These are phyloP conservation scores for Arthrocladium fulminans DNA, from an alignment of 2,329 filamentous ascomycete genomes.

Conservation along the genomic window DNA sequence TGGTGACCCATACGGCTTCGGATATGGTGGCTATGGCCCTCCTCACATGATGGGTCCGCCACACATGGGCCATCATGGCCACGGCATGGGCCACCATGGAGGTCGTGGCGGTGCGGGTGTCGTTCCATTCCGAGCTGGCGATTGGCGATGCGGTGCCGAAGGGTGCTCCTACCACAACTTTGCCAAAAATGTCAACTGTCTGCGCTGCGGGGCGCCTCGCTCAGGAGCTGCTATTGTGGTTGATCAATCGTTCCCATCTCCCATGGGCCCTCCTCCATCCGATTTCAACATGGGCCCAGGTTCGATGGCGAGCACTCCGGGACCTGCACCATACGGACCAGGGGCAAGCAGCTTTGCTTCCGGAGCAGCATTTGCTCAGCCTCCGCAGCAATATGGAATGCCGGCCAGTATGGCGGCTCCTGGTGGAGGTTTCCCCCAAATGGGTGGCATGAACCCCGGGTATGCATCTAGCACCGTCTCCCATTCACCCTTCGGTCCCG, in stretches of 20 bases:
- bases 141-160: slow-evolving; percentile 98
- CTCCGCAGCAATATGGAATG: slow-evolving; percentile 73
- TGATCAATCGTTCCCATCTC: slow-evolving; percentile 81
- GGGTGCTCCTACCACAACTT: slow-evolving; percentile 99
- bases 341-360: slow-evolving; percentile 60
- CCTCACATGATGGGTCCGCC: slow-evolving; percentile 70
- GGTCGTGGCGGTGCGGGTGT: slow-evolving; percentile 63
- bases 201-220: slow-evolving; percentile 90
- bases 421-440: slow-evolving; percentile 62
- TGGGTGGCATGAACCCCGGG: slow-evolving; percentile 62
- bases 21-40: slow-evolving; percentile 46
- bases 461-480: slow-evolving; percentile 68
- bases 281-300: slow-evolving; percentile 78
- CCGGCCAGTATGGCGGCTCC: slow-evolving; percentile 74
- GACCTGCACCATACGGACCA: slow-evolving; percentile 66
- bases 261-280: slow-evolving; percentile 70
- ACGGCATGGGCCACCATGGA: slow-evolving; percentile 46
- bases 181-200: slow-evolving; percentile 96
- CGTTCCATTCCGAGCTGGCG: slow-evolving; percentile 93
- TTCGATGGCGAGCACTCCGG: slow-evolving; percentile 77
- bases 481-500: slow-evolving; percentile 83
- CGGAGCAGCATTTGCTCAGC: slow-evolving; percentile 55
- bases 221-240: slow-evolving; percentile 90
- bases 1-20: slow-evolving; percentile 58
- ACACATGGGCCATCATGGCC: slow-evolving; percentile 48